Base-by-base conservation (phyloP, 305 asterid species). In the Coffea humblotiana region DNA sequence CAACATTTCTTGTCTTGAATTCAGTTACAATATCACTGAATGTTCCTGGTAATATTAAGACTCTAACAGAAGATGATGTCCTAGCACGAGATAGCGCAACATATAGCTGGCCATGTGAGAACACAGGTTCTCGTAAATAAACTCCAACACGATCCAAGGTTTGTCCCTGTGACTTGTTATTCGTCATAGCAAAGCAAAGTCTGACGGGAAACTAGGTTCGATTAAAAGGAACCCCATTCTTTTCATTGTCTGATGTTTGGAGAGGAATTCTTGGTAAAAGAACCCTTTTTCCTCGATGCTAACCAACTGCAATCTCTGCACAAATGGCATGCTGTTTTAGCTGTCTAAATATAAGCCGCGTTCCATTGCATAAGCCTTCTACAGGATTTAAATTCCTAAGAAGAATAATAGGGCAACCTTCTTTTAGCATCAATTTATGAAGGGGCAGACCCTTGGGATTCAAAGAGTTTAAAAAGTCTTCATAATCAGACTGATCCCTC, bases 141-240 rank as follows among this genome's bases (percentile, higher is more conserved):
- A 78, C 19, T 3, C 81, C 76, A 29, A 68, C 56, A 52, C 32
- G 21, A 8, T 23, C 14, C 4, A 69, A 18, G 10, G 70, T 78
- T 78, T 78, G 70, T 6, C 75, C 54, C 51, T 67, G 80, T 2
- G 75, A 75, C 51, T 77, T 51, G 19, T 77, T 77, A 43, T 69
- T 78, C 2, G 69, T 78, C 80, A 51, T 77, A 18, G 51, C 75
- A 35, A 77, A 77, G 8, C 52, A 66, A 8, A 77, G 21, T 3
- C 75, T 32, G 3, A 77, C 27, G 8, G 68, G n/a, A 11, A 48
- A 77, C 52, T 68, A 25, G 0, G 32, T 66, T 27, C 68, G 21
- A n/a, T 71, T 79, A 40, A 79, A 79, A 14, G 37, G 16, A 14
- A 79, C 4, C 2, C 71, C 64, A 49, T 23, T 23, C 3, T 32